Conservation (phyloP, 371 early-diverging fungal genomes). For the Actinomucor elegans region DNA sequence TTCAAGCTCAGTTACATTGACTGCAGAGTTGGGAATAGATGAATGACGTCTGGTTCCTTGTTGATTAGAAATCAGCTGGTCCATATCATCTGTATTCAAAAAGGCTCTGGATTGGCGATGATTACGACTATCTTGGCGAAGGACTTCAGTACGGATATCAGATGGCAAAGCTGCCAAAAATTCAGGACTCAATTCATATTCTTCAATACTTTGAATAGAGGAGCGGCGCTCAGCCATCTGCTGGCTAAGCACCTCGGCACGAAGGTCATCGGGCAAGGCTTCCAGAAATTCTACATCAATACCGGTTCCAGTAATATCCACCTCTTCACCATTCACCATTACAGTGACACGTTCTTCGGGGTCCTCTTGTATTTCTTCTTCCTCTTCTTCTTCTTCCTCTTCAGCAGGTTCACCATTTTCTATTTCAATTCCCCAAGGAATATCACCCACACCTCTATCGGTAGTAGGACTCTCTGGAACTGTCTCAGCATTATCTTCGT, state of each 20-base stretch:
- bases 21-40: not conserved
- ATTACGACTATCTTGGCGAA: slow-evolving; percentile 48
- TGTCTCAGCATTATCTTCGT: not conserved
- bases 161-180: slow-evolving; percentile 72
- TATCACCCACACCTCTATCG: slow-evolving; percentile 72
- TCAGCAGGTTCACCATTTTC: not conserved
- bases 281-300: slow-evolving; percentile 94
- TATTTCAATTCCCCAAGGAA: slow-evolving; percentile 95
- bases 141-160: slow-evolving; percentile 69
- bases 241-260: slow-evolving; percentile 88
- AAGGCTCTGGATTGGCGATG: slow-evolving; percentile 7
- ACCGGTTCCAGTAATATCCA: slow-evolving; percentile 93
- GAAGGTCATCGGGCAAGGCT: slow-evolving; percentile 94
- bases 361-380: not conserved
- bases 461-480: slow-evolving; percentile 18
- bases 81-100: not conserved
- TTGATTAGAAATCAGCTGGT: not conserved
- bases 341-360: slow-evolving; percentile 36
- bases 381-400: not conserved
- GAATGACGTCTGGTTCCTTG: not conserved
- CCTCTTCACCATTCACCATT: slow-evolving; percentile 51
- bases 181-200: slow-evolving; percentile 59
- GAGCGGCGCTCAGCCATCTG: slow-evolving; percentile 30
- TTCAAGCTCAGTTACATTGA: slow-evolving; percentile 35
- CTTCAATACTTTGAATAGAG: slow-evolving; percentile 27